Conservation (phyloP, 768 basidiomycete genomes). For the Lyophyllum semitale region DNA sequence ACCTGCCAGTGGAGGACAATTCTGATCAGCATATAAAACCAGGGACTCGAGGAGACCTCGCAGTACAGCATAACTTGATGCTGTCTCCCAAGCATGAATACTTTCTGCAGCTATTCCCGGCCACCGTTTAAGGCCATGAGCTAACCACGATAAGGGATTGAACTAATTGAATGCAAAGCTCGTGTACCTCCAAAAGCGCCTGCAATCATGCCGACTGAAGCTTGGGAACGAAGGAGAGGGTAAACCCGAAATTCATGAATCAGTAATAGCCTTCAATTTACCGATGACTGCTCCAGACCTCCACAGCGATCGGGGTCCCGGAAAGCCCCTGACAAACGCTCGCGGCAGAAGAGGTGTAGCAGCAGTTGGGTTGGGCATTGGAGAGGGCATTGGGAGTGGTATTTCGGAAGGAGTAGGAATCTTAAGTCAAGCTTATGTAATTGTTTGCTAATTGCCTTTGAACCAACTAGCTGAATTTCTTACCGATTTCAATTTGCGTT, state of each 20-base stretch:
- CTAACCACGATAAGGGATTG: conserved; percentile 17
- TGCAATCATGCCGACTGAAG: conserved; percentile 51
- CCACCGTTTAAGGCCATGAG: conserved; percentile 57
- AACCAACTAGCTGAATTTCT: conserved; percentile 11
- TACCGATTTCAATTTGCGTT: neutral
- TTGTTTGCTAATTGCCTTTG: neutral
- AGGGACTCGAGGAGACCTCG: neutral
- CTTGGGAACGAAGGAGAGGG: conserved; percentile 19
- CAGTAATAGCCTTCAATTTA: conserved; percentile 19
- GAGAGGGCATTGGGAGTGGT: neutral
- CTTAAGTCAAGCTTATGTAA: conserved; percentile 1
- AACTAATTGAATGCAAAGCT: neutral
- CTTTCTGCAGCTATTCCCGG: conserved; percentile 50
- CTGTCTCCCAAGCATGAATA: conserved; percentile 63
- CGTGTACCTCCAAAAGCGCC: conserved; percentile 64
- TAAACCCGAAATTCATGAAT: neutral
- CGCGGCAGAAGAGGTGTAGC: conserved; percentile 30
- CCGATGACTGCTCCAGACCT: conserved; percentile 44
- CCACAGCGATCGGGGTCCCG: conserved; percentile 35
- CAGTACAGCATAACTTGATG: conserved; percentile 63
- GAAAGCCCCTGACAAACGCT: conserved; percentile 4
- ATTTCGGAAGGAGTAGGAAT: neutral
- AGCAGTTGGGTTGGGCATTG: conserved; percentile 22
- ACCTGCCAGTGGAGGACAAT: conserved; percentile 41
- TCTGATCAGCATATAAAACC: neutral